These are phyloP conservation scores for Ricinus communis DNA, from an alignment of 345 rosid species.

Conservation along the genomic window DNA sequence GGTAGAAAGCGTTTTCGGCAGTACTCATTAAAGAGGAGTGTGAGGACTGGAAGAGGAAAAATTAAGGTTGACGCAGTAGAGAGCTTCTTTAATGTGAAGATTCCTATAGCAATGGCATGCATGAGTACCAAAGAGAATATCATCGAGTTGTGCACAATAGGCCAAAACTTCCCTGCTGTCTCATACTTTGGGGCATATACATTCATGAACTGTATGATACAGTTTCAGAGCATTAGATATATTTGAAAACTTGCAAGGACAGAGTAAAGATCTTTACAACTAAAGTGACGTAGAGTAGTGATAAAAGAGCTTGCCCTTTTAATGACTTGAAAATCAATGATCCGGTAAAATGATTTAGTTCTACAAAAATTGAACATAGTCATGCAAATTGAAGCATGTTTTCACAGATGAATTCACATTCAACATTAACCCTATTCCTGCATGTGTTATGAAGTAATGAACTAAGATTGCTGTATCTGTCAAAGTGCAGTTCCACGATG, in stretches of 20 bases:
- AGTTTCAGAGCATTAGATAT: constrained; percentile 19
- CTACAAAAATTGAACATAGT: too few species aligned
- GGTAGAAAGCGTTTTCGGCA: constrained; percentile 96
- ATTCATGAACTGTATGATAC: constrained; percentile 66
- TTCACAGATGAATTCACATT: background rate
- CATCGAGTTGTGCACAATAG: constrained; percentile 84
- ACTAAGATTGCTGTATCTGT: background rate
- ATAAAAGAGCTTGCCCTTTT: background rate
- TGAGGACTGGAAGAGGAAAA: constrained; percentile 73
- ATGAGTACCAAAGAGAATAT: constrained; percentile 85
- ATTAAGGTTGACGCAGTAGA: constrained; percentile 63
- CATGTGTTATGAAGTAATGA: background rate
- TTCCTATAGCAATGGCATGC: constrained; percentile 88
- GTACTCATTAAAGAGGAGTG: constrained; percentile 92
- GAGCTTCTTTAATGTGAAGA: constrained; percentile 77
- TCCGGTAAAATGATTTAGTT: background rate
- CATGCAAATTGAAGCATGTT: background rate
- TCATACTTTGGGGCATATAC: constrained; percentile 86
- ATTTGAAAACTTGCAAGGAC: background rate
- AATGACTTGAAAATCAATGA: background rate
- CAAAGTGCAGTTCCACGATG: background rate
- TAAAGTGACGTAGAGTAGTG: background rate
- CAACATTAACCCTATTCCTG: background rate
- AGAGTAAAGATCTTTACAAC: background rate
- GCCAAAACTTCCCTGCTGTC: constrained; percentile 95